Percentiles rank a stretch among this genome's conserved stretches.
phyloP scores from a whole-genome alignment of 192 early-diverging fungal genomes.

The Coemansia sp. region DNA sequence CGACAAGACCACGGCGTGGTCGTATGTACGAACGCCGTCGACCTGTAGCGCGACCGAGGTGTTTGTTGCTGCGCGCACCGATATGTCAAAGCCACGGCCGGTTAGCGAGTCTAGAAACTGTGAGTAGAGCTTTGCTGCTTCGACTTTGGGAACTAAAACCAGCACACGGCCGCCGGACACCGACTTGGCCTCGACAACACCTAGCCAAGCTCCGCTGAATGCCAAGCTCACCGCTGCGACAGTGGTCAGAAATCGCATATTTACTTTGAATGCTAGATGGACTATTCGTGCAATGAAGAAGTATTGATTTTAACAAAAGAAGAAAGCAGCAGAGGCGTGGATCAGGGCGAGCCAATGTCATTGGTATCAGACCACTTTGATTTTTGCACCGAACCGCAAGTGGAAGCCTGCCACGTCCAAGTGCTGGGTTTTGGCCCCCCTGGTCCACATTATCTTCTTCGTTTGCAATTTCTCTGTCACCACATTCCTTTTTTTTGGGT shows the following conservation, averaged over 20 bases:
- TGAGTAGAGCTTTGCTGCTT: constrained; percentile 33
- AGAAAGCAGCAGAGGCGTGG: neutral
- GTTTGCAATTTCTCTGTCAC: no score
- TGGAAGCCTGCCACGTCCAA: constrained; percentile 2
- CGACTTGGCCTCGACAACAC: constrained; percentile 58
- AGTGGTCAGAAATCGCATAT: constrained; percentile 27
- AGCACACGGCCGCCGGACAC: constrained; percentile 66
- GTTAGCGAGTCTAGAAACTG: constrained; percentile 63
- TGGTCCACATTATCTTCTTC: neutral
- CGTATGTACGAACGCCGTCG: constrained; percentile 66
- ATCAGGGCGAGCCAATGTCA: neutral
- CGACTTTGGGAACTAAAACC: constrained; percentile 65
- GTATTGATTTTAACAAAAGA: neutral
- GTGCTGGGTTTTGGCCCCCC: neutral
- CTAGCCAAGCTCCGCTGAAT: constrained; percentile 20
- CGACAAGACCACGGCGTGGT: constrained; percentile 82
- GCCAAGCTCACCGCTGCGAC: constrained; percentile 15
- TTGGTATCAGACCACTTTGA: neutral
- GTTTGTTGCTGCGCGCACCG: constrained; percentile 60
- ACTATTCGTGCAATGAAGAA: neutral
- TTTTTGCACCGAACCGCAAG: neutral
- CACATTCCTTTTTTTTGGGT: neutral
- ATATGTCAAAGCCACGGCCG: constrained; percentile 56
- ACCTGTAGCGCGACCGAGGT: constrained; percentile 58
- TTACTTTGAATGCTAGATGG: constrained; percentile 6